Base-by-base conservation (phyloP, 305 asterid species). In the Solanum hybrid region DNA sequence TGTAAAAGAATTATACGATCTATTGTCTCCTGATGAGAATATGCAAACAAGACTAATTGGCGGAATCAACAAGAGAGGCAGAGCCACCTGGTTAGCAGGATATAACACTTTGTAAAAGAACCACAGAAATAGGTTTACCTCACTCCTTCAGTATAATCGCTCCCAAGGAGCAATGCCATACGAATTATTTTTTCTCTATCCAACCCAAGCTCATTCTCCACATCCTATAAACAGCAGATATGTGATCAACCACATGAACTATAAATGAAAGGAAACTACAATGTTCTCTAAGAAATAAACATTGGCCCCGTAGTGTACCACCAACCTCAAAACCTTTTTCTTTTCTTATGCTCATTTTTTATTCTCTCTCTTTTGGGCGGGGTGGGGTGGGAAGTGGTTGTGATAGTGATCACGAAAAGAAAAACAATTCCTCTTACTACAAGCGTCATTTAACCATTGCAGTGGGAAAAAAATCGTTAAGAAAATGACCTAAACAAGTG, bases 61-160 rank as follows among this genome's bases (percentile, higher is more conserved):
- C n/a, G 26, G n/a, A 42, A 56, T 75, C 66, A 75, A 75, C 37
- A 51, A 42, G 34, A 75, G 51, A 88, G 38, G 35, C 38, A 51
- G 38, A 88, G 86, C 56, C 34, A 32, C 24, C 34, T 88, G 69
- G 60, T 77, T 35, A 80, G 45, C 56, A 69, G 87, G 90, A 36
- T 7, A 24, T 7, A 60, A 17, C 40, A 73, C 77, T 75, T 27
- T 8, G 56, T 4, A 56, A 78, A 76, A 88, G 79, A 88, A 32
- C 36, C 90, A 36, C 35, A 10, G 37, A 12, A 86, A 81, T 78
- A n/a, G 8, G 32, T 42, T 94, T 94, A 97, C 99, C 99, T 96
- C 89, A 97, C 93, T 89, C 99, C 99, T 96, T 97, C 99, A 72
- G 99, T 96, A 89, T 97, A 96, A 91, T 97, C 98, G 89, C 99